A percentile compares a stretch with the other conserved stretches of the same genome.
These are phyloP conservation scores for Echites panduratus DNA, from an alignment of 257 asterid species.

Conservation along the genomic window DNA sequence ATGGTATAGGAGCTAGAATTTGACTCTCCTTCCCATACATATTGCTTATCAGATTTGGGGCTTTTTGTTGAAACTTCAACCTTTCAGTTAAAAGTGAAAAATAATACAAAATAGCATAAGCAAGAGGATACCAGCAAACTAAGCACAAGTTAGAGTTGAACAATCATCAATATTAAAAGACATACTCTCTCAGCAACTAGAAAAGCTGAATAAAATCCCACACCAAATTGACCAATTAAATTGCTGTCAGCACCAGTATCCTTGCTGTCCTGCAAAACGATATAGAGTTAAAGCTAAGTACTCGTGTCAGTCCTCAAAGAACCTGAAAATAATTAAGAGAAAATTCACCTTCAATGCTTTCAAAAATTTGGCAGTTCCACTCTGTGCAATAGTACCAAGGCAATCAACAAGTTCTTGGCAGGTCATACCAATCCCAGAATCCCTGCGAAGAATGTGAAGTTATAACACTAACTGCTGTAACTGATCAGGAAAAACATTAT, in stretches of 20 bases:
- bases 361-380: slow-evolving; percentile 97
- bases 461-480: slow-evolving; percentile 13
- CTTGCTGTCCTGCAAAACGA: slow-evolving; percentile 75
- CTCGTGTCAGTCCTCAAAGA: background rate
- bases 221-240: slow-evolving; percentile 98
- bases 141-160: background rate
- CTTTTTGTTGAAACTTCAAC: slow-evolving; percentile 98
- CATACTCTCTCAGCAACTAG: slow-evolving; percentile 88
- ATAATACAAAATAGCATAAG: slow-evolving; percentile 10
- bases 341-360: slow-evolving; percentile 72
- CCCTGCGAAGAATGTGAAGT: slow-evolving; percentile 39
- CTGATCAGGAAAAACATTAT: slow-evolving; percentile 4
- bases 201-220: slow-evolving; percentile 95
- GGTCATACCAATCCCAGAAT: slow-evolving; percentile 96
- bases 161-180: background rate
- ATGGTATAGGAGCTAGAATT: slow-evolving; percentile 90
- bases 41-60: slow-evolving; percentile 93
- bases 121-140: background rate
- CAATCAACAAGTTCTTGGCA: slow-evolving; percentile 87
- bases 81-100: slow-evolving; percentile 28
- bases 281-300: slow-evolving; percentile 10
- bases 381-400: slow-evolving; percentile 97
- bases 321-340: background rate
- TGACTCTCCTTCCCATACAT: slow-evolving; percentile 96
- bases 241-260: slow-evolving; percentile 92